Evolutionary conservation across 2,329 filamentous ascomycete species (phyloP), one percentile per base, ranked within the genome.

Genomic region (Aureobasidium subglaciale): DNA sequence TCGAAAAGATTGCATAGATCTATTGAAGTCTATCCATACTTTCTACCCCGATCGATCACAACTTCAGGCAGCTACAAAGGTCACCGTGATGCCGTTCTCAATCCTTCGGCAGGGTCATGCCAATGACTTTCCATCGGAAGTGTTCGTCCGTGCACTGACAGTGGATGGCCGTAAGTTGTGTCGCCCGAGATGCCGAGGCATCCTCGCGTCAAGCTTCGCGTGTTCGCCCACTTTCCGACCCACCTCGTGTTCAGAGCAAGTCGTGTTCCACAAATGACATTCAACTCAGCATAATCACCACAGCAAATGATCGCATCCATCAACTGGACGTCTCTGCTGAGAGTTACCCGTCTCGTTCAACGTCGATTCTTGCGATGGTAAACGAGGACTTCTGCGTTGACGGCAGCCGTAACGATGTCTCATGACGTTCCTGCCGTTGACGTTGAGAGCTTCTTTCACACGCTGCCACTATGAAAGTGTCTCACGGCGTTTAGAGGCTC

Each of bases 351-450:
- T 16, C 13, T 7, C 24, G 9, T 11, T 50, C 46, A 50, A 38
- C 46, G 46, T 20, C 46, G 32, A n/a, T 15, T 10, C 9, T 11
- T 29, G 46, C 24, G 46, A 37, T 3, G 34, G 35, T 5, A 20
- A 37, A 50, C 34, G 46, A 50, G 7, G 34, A 29, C 22, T 24
- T 50, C 46, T 50, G 46, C 46, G 46, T 50, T 50, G 32, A 37
- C n/a, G 15, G 34, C 10, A 34, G 32, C n/a, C n/a, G 20, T 8
- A 38, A 50, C 46, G 34, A 13, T 35, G 43, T 37, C 30, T 29
- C 46, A 50, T 50, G 46, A 50, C 46, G 46, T 38, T 50, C 16
- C 13, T 50, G 29, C 46, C 46, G 46, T 25, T n/a, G 22, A 27
- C 46, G 46, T 29, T 50, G 6, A 2, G 24, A 38, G 46, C 34